Evolutionary conservation across 768 basidiomycete genomes (phyloP), one percentile per base, ranked within the genome.

Genomic region (Sarcomyxa edulis): DNA sequence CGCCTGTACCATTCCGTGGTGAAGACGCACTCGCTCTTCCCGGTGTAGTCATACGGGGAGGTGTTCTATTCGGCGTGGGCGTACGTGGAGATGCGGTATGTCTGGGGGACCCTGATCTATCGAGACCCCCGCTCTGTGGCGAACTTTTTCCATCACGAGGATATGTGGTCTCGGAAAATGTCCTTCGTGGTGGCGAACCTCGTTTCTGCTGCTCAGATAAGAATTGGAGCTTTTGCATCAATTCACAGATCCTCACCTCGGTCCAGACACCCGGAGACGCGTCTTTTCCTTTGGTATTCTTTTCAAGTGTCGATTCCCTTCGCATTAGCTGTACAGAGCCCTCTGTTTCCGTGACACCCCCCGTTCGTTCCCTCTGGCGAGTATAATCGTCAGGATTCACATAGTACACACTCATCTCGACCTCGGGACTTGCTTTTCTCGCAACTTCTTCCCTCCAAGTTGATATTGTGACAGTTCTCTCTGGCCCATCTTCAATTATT

Each of bases 381-480:
- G 23, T 25, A 48, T 60, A 64, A 14, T 64, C 64, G 16, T 58
- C 58, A 4, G 62, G 52, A 35, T 56, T 61, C 42, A 71, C 51
- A 49, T 65, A 72, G 53, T 71, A 71, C 21, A 75, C 60, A 39
- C 71, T 71, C 57, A 70, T 57, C 33, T 66, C 67, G 5, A 61
- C 61, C 23, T 60, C 54, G 22, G 53, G 47, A 29, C 53, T 56
- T 7, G 58, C 53, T 37, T 69, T 64, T 37, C 61, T 55, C 4
- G 69, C 68, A 0, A 74, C 71, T 30, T 72, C 69, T 48, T 78
- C 72, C 23, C 76, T 59, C 78, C 78, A 81, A 7, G 65, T 66
- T 16, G 64, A 69, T 38, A 81, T 70, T 32, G 72, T 74, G 5
- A 74, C 72, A 6, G 72, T 74, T 39, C 60, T 61, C 39, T 74